Evolutionary conservation across 805 yeast genomes (phyloP), one percentile per base, ranked within the genome.

Genomic region (Metschnikowia baotianmanensis): DNA sequence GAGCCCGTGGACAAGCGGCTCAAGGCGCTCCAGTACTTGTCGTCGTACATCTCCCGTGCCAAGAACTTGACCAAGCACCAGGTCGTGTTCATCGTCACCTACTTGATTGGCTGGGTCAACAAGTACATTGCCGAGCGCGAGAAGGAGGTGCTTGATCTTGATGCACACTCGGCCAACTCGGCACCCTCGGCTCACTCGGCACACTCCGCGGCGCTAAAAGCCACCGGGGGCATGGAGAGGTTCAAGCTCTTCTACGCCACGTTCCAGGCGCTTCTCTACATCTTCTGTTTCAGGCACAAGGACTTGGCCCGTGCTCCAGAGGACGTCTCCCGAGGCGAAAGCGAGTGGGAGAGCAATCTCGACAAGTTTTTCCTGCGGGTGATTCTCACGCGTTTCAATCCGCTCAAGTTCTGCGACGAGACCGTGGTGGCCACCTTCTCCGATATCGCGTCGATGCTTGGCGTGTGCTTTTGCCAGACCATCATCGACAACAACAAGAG

Each of bases 371-470:
- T 90, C 68, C 96, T 85, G 61, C 74, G 95, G 49, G 77, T 86
- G 55, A 80, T 91, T 24, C 76, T 89, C 26, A 83, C 96, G 9
- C 85, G 85, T 57, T 91, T 93, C 71, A 93, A 91, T 59, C 98
- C 98, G 4, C 74, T 91, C 53, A 87, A 88, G 59, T 91, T 81
- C 68, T 88, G 96, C 63, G 91, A 90, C 57, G 95, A 86, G 55
- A 87, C 95, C 12, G 97, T 91, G 34, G 96, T 90, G 45, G 74
- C 82, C 43, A 91, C 90, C 72, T 91, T 91, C 70, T 97, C 98
- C 10, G 83, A 88, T 50, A 79, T 93, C 30, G 87, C 98, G 3
- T 95, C 91, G 53, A 82, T 82, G 54, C 86, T 87, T 51, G 88
- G 87, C 56, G 85, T 87, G 15, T 95, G 95, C 37, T 91, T 90